phyloP scores from a whole-genome alignment of 345 rosid species.

The Linum tenue region DNA sequence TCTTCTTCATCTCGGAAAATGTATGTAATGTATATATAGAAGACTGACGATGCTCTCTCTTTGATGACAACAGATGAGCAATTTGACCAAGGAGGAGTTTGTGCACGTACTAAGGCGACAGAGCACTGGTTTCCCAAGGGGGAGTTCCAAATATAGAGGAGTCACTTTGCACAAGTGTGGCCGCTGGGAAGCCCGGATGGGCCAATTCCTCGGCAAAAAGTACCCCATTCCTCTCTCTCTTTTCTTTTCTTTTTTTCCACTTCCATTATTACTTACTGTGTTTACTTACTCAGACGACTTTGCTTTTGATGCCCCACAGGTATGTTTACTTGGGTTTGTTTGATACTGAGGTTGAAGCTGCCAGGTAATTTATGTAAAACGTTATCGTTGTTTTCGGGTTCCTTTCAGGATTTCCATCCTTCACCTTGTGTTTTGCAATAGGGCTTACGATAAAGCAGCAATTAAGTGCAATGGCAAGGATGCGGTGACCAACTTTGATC shows the following conservation, averaged over 20 bases:
- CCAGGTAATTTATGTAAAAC: slow-evolving; percentile 35
- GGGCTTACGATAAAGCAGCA: slow-evolving; percentile 88
- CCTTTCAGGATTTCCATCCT: not conserved
- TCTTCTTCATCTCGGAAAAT: no score
- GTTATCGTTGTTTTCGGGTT: not conserved
- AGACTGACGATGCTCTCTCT: no score
- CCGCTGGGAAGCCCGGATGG: slow-evolving; percentile 97
- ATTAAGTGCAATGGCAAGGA: slow-evolving; percentile 91
- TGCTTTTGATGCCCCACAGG: slow-evolving; percentile 27
- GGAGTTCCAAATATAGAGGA: slow-evolving; percentile 94
- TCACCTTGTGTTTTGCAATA: slow-evolving; percentile 13
- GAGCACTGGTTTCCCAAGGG: slow-evolving; percentile 92
- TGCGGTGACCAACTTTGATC: slow-evolving; percentile 90
- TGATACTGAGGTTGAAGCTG: slow-evolving; percentile 91
- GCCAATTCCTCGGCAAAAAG: slow-evolving; percentile 91
- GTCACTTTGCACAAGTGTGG: slow-evolving; percentile 98
- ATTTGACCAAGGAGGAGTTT: slow-evolving; percentile 84
- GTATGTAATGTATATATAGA: no score
- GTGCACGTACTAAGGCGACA: slow-evolving; percentile 93
- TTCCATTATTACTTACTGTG: not conserved
- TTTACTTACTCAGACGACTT: not conserved
- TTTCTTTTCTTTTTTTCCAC: no score
- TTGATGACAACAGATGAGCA: slow-evolving; percentile 49
- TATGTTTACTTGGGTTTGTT: slow-evolving; percentile 89
- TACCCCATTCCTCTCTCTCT: slow-evolving; percentile 17